phyloP scores from a whole-genome alignment of 2,329 filamentous ascomycete genomes.

The Zasmidium angulare region DNA sequence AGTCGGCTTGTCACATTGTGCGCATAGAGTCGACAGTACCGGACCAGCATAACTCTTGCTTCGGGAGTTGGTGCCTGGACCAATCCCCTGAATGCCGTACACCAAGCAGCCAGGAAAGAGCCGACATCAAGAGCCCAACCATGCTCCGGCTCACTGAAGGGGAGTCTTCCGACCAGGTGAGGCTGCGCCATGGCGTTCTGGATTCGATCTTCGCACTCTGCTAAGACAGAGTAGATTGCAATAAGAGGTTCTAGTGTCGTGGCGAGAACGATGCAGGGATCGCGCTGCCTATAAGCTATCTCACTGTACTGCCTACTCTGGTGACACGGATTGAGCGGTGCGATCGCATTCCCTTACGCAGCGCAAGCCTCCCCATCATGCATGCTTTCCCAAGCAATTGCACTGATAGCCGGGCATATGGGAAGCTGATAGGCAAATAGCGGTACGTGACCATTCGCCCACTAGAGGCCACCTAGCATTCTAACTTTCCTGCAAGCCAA shows the following conservation, averaged over 20 bases:
- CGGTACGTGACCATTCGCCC: background rate
- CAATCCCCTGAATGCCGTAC: background rate
- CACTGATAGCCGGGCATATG: background rate
- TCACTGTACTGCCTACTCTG: background rate
- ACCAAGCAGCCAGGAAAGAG: conserved; percentile 7
- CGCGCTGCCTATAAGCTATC: background rate
- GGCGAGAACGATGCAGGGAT: background rate
- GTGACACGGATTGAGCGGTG: background rate
- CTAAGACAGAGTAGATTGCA: background rate
- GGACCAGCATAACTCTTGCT: background rate
- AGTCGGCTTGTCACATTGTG: conserved; percentile 1
- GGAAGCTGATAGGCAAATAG: background rate
- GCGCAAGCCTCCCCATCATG: background rate
- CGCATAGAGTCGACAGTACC: background rate
- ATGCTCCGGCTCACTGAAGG: conserved; percentile 3
- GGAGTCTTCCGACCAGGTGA: background rate
- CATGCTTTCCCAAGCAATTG: no score
- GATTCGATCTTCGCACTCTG: background rate
- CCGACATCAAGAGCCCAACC: conserved; percentile 8
- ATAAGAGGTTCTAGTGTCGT: background rate
- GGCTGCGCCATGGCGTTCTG: background rate
- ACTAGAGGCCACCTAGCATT: background rate
- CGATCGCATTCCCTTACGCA: background rate
- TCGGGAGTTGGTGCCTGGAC: background rate
- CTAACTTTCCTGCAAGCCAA: background rate